These are phyloP conservation scores for Omphalotus guepiniiformis DNA, from an alignment of 768 basidiomycete genomes.

Conservation along the genomic window DNA sequence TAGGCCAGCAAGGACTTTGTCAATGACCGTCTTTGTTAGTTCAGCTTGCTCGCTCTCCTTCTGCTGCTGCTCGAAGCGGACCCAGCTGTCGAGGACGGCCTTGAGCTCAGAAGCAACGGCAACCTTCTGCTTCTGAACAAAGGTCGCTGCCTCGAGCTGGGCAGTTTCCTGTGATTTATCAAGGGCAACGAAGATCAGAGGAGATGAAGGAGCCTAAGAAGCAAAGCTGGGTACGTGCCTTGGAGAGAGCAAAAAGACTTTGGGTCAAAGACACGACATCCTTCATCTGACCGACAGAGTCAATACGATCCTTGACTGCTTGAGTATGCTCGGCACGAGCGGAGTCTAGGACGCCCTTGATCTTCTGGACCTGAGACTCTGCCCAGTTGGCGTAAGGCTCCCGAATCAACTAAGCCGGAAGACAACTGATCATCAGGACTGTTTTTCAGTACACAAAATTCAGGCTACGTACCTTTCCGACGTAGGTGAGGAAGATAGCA, in stretches of 20 bases:
- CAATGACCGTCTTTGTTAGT: constrained; percentile 83
- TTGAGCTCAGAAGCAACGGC: constrained; percentile 87
- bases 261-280: constrained; percentile 91
- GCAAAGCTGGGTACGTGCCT: constrained; percentile 43
- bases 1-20: constrained; percentile 78
- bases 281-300: constrained; percentile 89
- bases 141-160: constrained; percentile 81
- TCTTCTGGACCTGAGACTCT: constrained; percentile 77
- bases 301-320: constrained; percentile 91
- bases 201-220: neutral
- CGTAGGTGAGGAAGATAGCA: constrained; percentile 74
- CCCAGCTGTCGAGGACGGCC: constrained; percentile 95
- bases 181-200: neutral
- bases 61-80: constrained; percentile 92
- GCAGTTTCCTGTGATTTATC: constrained; percentile 72
- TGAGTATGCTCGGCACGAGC: constrained; percentile 88
- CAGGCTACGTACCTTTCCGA: constrained; percentile 62
- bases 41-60: constrained; percentile 96
- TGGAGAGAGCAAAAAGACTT: constrained; percentile 87
- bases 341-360: constrained; percentile 74
- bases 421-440: constrained; percentile 16
- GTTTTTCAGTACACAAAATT: constrained; percentile 5
- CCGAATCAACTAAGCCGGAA: constrained; percentile 52
- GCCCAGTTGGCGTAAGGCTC: constrained; percentile 95
- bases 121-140: constrained; percentile 87